Conservation (phyloP, 306 rosid genomes). For the Lupinus albus region DNA sequence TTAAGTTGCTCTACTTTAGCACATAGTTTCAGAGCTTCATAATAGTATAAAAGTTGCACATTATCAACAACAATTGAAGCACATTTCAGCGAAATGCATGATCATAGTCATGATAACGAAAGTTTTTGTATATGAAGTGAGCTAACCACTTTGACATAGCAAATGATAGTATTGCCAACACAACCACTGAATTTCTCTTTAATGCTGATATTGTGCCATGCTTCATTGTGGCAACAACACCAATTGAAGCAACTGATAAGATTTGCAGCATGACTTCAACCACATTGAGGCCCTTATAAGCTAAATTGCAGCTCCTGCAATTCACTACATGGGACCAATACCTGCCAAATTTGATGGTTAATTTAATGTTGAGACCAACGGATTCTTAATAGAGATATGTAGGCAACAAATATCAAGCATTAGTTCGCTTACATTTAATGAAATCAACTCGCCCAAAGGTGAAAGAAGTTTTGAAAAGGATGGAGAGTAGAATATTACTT, state of each 20-base stretch:
- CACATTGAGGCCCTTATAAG: slow-evolving; percentile 66
- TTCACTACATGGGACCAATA: slow-evolving; percentile 85
- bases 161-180: slow-evolving; percentile 61
- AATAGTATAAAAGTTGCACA: slow-evolving; percentile 25
- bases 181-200: slow-evolving; percentile 56
- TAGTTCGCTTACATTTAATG: neutral
- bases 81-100: slow-evolving; percentile 64
- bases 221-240: slow-evolving; percentile 69
- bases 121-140: slow-evolving; percentile 71
- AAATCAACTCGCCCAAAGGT: no score
- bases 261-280: slow-evolving; percentile 68
- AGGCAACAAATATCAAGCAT: neutral
- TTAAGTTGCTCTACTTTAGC: neutral
- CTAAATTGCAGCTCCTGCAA: slow-evolving; percentile 79
- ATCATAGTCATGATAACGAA: slow-evolving; percentile 77
- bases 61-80: neutral
- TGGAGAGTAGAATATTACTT: no score
- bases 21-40: slow-evolving; percentile 25
- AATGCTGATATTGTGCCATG: slow-evolving; percentile 47
- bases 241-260: slow-evolving; percentile 61
- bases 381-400: neutral
- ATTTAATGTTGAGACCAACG: neutral
- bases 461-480: no score
- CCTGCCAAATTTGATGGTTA: slow-evolving; percentile 45
- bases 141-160: slow-evolving; percentile 76